phyloP scores from a whole-genome alignment of 2,329 filamentous ascomycete genomes.

The Fusarium tjaetaba region DNA sequence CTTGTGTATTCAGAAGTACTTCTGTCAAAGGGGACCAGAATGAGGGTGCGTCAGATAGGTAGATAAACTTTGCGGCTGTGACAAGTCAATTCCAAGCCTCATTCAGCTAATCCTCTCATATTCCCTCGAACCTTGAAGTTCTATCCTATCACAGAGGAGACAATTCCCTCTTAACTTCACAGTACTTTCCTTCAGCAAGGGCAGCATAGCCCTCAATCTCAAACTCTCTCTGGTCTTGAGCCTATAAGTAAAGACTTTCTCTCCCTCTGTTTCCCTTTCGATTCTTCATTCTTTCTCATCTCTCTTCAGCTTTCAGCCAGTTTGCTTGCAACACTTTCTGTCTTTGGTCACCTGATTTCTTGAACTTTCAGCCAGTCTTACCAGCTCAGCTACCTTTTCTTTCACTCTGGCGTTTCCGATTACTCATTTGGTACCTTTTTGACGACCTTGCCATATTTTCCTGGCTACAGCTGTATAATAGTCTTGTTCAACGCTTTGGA shows the following conservation, averaged over 20 bases:
- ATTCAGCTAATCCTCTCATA: background rate
- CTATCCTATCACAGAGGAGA: background rate
- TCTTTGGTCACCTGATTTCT: background rate
- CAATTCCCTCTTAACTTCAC: accelerated
- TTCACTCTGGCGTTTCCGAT: background rate
- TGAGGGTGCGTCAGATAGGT: background rate
- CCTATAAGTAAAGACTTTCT: background rate
- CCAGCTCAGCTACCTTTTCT: background rate
- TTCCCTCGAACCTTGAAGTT: accelerated
- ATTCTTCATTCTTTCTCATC: background rate
- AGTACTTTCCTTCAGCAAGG: accelerated
- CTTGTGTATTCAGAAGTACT: background rate
- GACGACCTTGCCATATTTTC: background rate
- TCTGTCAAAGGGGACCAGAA: accelerated
- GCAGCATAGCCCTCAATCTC: background rate
- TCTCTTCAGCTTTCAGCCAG: background rate
- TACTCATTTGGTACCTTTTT: background rate
- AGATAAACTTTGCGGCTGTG: accelerated
- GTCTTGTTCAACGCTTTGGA: background rate
- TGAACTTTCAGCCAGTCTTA: background rate
- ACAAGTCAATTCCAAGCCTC: background rate
- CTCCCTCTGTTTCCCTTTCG: background rate
- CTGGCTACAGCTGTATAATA: background rate
- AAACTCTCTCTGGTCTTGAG: background rate
- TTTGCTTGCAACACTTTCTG: background rate